These are phyloP conservation scores for Gynostemma pentaphyllum DNA, from an alignment of 306 rosid genomes.

Conservation along the genomic window DNA sequence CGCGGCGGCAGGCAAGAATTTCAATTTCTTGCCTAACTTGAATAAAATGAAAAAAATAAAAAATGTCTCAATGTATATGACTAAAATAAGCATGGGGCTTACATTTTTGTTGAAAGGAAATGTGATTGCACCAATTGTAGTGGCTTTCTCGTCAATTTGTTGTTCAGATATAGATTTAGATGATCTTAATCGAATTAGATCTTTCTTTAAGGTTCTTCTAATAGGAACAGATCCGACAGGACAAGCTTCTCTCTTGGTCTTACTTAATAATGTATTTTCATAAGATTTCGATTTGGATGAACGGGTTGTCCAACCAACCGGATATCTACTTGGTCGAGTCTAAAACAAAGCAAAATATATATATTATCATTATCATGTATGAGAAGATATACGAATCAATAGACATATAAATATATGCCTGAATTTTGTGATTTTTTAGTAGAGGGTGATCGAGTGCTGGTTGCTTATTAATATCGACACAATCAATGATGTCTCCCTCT, in stretches of 20 bases:
- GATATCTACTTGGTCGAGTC: background rate
- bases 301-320: background rate
- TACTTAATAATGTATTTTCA: background rate
- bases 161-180: background rate
- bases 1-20: no score
- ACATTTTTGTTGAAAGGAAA: background rate
- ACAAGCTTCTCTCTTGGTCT: background rate
- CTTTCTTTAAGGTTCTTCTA: slow-evolving; percentile 4
- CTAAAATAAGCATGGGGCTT: no score
- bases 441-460: no score
- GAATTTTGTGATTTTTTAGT: background rate
- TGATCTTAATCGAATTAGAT: background rate
- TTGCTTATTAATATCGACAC: background rate
- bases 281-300: no score
- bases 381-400: no score
- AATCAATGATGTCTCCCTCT: no score
- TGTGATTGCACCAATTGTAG: background rate
- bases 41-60: no score
- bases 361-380: no score
- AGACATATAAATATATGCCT: no score
- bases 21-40: no score
- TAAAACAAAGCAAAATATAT: background rate
- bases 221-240: slow-evolving; percentile 17
- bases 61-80: no score
- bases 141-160: no score